phyloP scores from a whole-genome alignment of 768 basidiomycete genomes.

The Termitomyces sp. region DNA sequence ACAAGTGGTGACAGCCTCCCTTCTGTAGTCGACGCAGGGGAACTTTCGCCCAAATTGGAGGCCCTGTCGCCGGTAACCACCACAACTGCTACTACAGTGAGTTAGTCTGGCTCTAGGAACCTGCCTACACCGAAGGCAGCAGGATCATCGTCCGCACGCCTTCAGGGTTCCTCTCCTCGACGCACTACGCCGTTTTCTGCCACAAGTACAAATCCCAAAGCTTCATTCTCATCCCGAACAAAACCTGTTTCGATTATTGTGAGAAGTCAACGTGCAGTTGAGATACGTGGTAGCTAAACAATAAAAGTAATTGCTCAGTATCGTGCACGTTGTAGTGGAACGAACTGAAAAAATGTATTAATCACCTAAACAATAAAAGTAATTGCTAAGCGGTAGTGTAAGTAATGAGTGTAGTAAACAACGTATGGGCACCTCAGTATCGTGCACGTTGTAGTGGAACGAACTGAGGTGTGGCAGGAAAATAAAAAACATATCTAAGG shows the following conservation, averaged over 20 bases:
- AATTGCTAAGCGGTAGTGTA: too few species aligned
- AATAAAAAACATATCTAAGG: too few species aligned
- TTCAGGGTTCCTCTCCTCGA: constrained; percentile 16
- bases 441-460: too few species aligned
- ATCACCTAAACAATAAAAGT: too few species aligned
- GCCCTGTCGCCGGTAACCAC: constrained; percentile 16
- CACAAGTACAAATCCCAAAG: constrained; percentile 10
- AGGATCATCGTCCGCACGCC: constrained; percentile 2
- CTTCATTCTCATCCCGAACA: constrained; percentile 22
- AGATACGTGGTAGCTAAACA: too few species aligned
- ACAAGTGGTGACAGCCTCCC: constrained; percentile 46
- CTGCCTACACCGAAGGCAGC: constrained; percentile 3
- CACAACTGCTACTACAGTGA: constrained; percentile 15
- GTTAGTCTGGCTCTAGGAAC: constrained; percentile 5
- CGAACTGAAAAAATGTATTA: too few species aligned
- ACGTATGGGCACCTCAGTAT: too few species aligned
- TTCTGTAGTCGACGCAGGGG: constrained; percentile 22
- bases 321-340: too few species aligned
- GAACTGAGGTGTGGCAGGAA: too few species aligned
- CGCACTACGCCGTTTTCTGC: constrained; percentile 19
- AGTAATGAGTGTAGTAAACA: too few species aligned
- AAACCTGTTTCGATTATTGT: constrained; percentile 37
- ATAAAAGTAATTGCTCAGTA: too few species aligned
- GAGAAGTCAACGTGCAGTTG: too few species aligned
- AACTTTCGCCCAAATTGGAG: constrained; percentile 26